A percentile compares a stretch with the other conserved stretches of the same genome.
Conservation (phyloP, 371 early-diverging fungal genomes). For the Modicella reniformis region DNA sequence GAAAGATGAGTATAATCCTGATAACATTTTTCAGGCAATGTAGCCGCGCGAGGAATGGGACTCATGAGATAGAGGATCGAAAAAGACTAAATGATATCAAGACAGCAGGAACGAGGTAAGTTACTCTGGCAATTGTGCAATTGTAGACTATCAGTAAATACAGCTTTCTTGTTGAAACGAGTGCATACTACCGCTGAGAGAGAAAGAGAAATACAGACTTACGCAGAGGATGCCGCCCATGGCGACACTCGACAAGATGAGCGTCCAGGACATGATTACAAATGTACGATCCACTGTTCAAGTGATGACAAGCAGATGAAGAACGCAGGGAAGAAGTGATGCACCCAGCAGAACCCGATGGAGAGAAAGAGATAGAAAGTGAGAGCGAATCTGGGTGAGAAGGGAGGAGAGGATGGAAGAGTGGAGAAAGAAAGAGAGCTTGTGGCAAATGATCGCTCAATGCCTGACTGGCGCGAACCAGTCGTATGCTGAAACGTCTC, state of each 20-base stretch:
- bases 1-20: conserved; percentile 44
- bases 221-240: conserved; percentile 45
- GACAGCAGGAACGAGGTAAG: no score
- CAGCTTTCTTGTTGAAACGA: neutral
- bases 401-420: neutral
- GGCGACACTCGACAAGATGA: conserved; percentile 37
- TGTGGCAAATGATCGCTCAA: neutral
- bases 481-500: neutral
- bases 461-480: neutral
- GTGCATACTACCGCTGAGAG: neutral
- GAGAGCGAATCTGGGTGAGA: neutral
- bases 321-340: neutral
- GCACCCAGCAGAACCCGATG: neutral
- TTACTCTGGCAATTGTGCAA: no score
- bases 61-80: conserved; percentile 40
- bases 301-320: neutral
- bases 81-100: conserved; percentile 33
- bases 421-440: neutral
- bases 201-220: conserved; percentile 10
- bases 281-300: neutral
- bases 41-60: conserved; percentile 39
- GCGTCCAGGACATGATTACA: conserved; percentile 31
- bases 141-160: no score
- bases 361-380: neutral
- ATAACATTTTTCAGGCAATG: conserved; percentile 39